Evolutionary conservation across 1,284 basidiomycete genomes (phyloP), one percentile per base, ranked within the genome.

Genomic region (Trichosporon coremiiforme): DNA sequence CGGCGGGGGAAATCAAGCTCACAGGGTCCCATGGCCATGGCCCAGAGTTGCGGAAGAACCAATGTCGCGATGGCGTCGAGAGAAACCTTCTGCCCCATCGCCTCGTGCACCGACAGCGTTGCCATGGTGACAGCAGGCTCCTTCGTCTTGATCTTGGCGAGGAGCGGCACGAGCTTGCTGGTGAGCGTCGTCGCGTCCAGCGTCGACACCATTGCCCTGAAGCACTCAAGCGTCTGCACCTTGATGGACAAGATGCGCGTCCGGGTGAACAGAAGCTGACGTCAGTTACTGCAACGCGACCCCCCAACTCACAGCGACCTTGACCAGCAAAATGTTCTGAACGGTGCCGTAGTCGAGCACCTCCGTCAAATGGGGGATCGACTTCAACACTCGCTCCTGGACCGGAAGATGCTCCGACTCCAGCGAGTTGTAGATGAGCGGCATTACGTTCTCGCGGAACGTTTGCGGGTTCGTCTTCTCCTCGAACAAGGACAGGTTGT

Each of bases 21-120:
- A 93, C 92, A 80, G 66, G 95, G 95, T n/a, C 94, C 95, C 85
- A 97, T 95, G 1, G 92, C 94, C 94, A 98, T 96, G 1, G 90
- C 87, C 95, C 95, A 98, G 9, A 98, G 85, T 76, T 98, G 95
- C 13, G 95, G 95, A 17, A 98, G 86, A 13, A 98, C 93, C 41
- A 95, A 87, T 0, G 92, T 96, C 0, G 96, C 96, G 17, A 98
- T 91, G 4, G 95, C 93, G 83, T 98, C 95, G 62, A 94, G 87
- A 75, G 98, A 95, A 3, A 98, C 91, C 81, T 98, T 99, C 75
- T 89, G 87, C 1, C 95, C 93, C 94, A 98, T 97, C 3, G 92
- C 93, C 82, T 98, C 95, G 83, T 99, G 95, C 0, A 99, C 95
- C 9, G 89, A 90, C 55, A 98, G 85, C 0, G 95, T 97, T 0